Conservation (phyloP, 345 rosid species). For the Erodium maritimum region DNA sequence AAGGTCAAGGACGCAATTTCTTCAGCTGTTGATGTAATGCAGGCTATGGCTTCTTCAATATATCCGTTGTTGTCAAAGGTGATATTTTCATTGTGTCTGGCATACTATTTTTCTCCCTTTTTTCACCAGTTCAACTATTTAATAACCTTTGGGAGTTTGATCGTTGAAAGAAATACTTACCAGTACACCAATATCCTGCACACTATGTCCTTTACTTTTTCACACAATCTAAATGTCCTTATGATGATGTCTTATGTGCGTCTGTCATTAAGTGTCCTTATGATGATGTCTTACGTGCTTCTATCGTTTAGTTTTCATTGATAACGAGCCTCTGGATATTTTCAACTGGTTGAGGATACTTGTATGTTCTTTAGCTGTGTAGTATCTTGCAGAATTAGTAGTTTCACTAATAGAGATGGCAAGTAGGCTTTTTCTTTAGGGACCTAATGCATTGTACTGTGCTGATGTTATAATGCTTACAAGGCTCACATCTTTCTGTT, state of each 20-base stretch:
- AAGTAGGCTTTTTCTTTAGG: too few relatives aligned
- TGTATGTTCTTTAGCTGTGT: too few relatives aligned
- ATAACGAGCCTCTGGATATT: too few relatives aligned
- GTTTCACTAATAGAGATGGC: too few relatives aligned
- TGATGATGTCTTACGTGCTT: too few relatives aligned
- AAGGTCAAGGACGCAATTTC: slow-evolving; percentile 63
- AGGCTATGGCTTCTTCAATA: slow-evolving; percentile 74
- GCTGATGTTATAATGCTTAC: neutral
- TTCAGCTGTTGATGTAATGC: slow-evolving; percentile 87
- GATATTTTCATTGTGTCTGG: neutral
- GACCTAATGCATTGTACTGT: neutral
- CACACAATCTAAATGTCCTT: too few relatives aligned
- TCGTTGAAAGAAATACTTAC: neutral
- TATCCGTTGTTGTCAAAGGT: slow-evolving; percentile 63
- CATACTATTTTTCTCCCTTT: neutral
- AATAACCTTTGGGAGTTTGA: neutral
- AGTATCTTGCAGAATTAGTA: too few relatives aligned
- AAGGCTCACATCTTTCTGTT: neutral
- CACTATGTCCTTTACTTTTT: neutral
- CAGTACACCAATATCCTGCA: neutral
- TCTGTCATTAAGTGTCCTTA: too few relatives aligned
- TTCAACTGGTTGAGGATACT: too few relatives aligned
- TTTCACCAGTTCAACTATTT: neutral
- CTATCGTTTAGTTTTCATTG: too few relatives aligned
- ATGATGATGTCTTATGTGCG: too few relatives aligned